Evolutionary conservation across 768 basidiomycete species (phyloP).

Genomic region (Arthromyces matolae): DNA sequence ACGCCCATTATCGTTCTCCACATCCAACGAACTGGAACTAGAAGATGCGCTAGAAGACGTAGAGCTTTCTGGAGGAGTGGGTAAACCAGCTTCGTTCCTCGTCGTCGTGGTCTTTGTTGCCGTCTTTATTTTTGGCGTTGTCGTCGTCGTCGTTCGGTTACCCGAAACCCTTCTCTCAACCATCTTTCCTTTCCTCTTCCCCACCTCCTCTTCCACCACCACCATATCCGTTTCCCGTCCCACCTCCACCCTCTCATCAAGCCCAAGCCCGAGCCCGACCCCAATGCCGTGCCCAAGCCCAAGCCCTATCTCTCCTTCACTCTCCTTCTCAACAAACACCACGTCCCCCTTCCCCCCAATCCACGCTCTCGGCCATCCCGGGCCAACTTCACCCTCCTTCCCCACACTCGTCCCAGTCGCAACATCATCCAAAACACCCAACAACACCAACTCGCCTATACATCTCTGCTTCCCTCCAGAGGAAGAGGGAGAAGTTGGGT

Average conservation of each 20-base stretch:
- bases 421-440: slow-evolving; percentile 25
- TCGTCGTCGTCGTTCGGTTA: too few species aligned
- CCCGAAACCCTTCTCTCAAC: too few species aligned
- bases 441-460: slow-evolving; percentile 27
- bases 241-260: not conserved
- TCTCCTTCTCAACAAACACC: not conserved
- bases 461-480: not conserved
- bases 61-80: slow-evolving; percentile 16
- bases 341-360: slow-evolving; percentile 11
- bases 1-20: not conserved
- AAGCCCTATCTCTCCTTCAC: not conserved
- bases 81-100: slow-evolving; percentile 13
- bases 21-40: slow-evolving; percentile 4
- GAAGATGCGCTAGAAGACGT: not conserved
- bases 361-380: slow-evolving; percentile 18
- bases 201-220: not conserved
- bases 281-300: not conserved
- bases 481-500: not conserved
- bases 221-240: not conserved
- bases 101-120: not conserved
- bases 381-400: slow-evolving; percentile 4
- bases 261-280: not conserved
- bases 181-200: not conserved
- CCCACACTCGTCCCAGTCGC: slow-evolving; percentile 5
- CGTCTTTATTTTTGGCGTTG: not conserved